Conservation (phyloP, 1,284 basidiomycete genomes). For the Heliocybe sulcata region DNA sequence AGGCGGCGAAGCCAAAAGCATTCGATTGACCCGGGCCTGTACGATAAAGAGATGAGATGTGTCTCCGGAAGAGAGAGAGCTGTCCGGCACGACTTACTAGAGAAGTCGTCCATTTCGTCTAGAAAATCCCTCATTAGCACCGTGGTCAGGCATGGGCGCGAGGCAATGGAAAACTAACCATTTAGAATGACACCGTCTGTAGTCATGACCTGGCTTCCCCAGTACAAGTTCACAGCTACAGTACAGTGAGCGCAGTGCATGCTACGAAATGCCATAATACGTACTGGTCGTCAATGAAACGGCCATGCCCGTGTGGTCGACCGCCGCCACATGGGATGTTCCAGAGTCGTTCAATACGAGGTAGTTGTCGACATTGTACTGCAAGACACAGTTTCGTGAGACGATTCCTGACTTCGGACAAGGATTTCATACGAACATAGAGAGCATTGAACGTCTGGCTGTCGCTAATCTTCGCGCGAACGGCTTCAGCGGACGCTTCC, state of each 20-base stretch:
- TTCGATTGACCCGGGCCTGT: slow-evolving; percentile 15
- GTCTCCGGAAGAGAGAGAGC: neutral
- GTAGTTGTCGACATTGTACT: slow-evolving; percentile 17
- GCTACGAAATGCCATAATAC: slow-evolving; percentile 1
- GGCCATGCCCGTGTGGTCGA: slow-evolving; percentile 16
- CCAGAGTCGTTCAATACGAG: slow-evolving; percentile 16
- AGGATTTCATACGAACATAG: slow-evolving; percentile 7
- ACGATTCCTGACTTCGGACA: too few species aligned
- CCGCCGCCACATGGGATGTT: slow-evolving; percentile 20
- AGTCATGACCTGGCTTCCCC: slow-evolving; percentile 20
- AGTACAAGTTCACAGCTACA: slow-evolving; percentile 17
- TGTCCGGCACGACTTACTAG: slow-evolving; percentile 3
- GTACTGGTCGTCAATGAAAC: slow-evolving; percentile 18
- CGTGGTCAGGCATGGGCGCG: neutral
- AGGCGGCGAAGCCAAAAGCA: slow-evolving; percentile 19
- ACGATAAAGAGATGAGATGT: neutral
- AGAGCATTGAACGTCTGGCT: slow-evolving; percentile 14
- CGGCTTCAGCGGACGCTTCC: slow-evolving; percentile 9
- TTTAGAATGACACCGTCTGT: slow-evolving; percentile 12
- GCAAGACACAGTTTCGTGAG: neutral
- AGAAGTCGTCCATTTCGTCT: slow-evolving; percentile 22
- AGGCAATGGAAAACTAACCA: neutral
- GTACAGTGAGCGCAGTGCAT: neutral
- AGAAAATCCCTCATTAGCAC: neutral
- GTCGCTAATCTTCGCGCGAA: slow-evolving; percentile 14